phyloP scores from a whole-genome alignment of 1,139 yeast species.

The Diutina neorugosa region DNA sequence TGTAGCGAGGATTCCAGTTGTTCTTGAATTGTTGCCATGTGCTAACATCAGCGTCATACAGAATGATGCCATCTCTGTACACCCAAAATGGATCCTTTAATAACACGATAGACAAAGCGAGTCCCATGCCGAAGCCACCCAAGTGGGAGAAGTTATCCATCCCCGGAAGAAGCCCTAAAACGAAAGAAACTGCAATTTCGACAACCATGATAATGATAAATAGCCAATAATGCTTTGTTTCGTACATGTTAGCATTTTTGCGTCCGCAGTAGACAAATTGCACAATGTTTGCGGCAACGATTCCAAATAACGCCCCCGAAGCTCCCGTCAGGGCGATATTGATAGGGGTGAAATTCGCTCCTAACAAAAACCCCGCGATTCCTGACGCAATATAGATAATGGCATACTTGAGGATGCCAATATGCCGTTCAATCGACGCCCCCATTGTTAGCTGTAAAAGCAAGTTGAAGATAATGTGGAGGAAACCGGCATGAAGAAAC shows the following conservation, averaged over 20 bases:
- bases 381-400: conserved; percentile 53
- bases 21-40: conserved; percentile 30
- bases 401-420: conserved; percentile 46
- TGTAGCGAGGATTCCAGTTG: conserved; percentile 30
- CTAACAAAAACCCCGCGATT: conserved; percentile 55
- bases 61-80: conserved; percentile 29
- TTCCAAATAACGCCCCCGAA: conserved; percentile 63
- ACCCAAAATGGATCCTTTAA: conserved; percentile 48
- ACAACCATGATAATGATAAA: conserved; percentile 36
- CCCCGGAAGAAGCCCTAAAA: conserved; percentile 61
- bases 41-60: conserved; percentile 23
- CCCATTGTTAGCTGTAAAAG: conserved; percentile 54
- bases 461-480: conserved; percentile 58
- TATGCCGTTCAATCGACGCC: conserved; percentile 42
- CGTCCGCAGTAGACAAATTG: conserved; percentile 46
- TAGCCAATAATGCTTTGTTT: conserved; percentile 29
- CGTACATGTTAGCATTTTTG: conserved; percentile 32
- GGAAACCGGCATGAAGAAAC: conserved; percentile 65
- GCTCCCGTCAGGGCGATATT: conserved; percentile 69
- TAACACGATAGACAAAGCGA: conserved; percentile 38
- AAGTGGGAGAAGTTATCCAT: conserved; percentile 67
- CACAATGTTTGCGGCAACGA: conserved; percentile 50
- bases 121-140: conserved; percentile 64
- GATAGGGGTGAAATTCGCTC: conserved; percentile 60
- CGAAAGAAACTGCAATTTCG: conserved; percentile 51